Evolutionary conservation across 495 filamentous ascomycete species (phyloP).

Genomic region (Xylaria cubensis): DNA sequence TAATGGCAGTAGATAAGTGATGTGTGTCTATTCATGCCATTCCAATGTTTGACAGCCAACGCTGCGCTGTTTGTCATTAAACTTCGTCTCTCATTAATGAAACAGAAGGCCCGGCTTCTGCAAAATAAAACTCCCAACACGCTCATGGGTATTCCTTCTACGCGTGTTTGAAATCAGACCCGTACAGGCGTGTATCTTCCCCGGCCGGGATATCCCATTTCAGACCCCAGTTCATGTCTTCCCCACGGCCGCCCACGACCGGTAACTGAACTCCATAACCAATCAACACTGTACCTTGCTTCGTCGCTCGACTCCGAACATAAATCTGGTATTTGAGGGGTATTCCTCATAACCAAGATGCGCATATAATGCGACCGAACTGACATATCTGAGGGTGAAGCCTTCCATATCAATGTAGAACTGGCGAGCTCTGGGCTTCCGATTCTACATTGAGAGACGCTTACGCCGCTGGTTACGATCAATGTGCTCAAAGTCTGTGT

Average conservation of each 20-base stretch:
- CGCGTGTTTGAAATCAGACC: constrained; percentile 4
- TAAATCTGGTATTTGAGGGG: constrained; percentile 4
- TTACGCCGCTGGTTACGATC: neutral
- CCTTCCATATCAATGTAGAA: neutral
- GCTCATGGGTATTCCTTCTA: constrained; percentile 14
- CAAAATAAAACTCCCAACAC: constrained; percentile 7
- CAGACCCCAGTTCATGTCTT: neutral
- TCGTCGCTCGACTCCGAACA: neutral
- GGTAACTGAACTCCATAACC: neutral
- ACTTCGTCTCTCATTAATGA: constrained; percentile 8
- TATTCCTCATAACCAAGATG: constrained; percentile 17
- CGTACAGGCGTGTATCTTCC: neutral
- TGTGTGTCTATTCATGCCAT: neutral
- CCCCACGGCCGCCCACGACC: neutral
- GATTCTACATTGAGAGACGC: constrained; percentile 3
- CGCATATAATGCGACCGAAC: neutral
- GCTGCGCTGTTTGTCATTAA: neutral
- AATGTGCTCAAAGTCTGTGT: neutral
- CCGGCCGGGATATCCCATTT: neutral
- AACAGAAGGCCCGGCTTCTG: neutral
- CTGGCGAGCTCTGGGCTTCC: neutral
- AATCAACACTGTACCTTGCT: neutral
- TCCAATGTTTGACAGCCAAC: neutral
- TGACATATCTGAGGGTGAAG: neutral
- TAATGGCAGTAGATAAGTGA: neutral